A percentile compares a stretch with the other conserved stretches of the same genome.
Evolutionary conservation across 2,329 filamentous ascomycete species (phyloP).

Genomic region (Verticillium alfalfae): DNA sequence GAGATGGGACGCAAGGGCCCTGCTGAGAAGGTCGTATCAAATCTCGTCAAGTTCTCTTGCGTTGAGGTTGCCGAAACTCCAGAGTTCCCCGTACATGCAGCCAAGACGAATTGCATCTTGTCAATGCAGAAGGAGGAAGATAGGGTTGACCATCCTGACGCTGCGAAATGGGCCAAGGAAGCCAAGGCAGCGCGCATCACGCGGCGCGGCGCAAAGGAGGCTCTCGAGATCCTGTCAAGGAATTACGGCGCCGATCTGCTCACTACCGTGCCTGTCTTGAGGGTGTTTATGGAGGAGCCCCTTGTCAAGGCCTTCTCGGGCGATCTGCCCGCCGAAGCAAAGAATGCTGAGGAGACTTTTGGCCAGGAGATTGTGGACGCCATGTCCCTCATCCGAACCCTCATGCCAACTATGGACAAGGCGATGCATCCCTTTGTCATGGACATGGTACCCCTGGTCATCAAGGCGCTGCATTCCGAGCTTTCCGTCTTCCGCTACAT

Average conservation of each 20-base stretch:
- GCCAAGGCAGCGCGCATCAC: constrained; percentile 86
- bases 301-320: constrained; percentile 68
- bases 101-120: constrained; percentile 73
- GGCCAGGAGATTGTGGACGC: constrained; percentile 94
- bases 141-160: constrained; percentile 84
- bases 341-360: constrained; percentile 65
- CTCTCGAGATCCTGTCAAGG: constrained; percentile 77
- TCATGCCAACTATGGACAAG: constrained; percentile 82
- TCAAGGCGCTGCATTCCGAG: constrained; percentile 80
- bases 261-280: constrained; percentile 77
- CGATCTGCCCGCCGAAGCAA: constrained; percentile 67
- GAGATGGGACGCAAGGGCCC: constrained; percentile 73
- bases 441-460: constrained; percentile 76
- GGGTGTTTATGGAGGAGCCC: constrained; percentile 74
- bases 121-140: constrained; percentile 98
- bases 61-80: constrained; percentile 97
- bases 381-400: constrained; percentile 83
- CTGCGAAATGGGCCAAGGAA: constrained; percentile 83
- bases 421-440: constrained; percentile 76
- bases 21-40: constrained; percentile 92
- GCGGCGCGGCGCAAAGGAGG: constrained; percentile 87
- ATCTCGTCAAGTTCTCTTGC: constrained; percentile 95
- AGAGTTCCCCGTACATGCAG: constrained; percentile 80
- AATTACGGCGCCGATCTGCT: constrained; percentile 76
- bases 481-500: constrained; percentile 93